These are phyloP conservation scores for Aquilaria agallochum DNA, from an alignment of 441 rosid species.

Conservation along the genomic window DNA sequence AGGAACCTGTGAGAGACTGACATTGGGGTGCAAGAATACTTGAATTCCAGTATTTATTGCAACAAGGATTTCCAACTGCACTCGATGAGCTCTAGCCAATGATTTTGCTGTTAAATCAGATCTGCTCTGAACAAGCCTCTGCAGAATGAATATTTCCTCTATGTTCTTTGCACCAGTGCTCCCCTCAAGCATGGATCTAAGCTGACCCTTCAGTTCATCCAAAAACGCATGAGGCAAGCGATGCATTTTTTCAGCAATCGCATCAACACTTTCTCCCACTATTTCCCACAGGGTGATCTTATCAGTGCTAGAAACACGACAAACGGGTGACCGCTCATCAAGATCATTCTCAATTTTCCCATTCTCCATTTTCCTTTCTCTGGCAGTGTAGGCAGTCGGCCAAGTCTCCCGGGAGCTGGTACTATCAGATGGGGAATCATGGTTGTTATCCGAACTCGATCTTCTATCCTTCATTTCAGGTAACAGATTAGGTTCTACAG, in stretches of 20 bases:
- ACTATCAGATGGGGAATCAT: conserved; percentile 86
- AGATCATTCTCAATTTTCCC: conserved; percentile 56
- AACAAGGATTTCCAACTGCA: conserved; percentile 81
- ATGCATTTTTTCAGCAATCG: conserved; percentile 63
- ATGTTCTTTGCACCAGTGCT: conserved; percentile 71
- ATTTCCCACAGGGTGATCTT: conserved; percentile 68
- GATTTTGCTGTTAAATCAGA: conserved; percentile 77
- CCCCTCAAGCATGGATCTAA: conserved; percentile 73
- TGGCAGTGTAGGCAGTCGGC: conserved; percentile 59
- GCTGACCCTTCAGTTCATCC: conserved; percentile 68
- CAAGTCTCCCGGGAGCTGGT: conserved; percentile 89
- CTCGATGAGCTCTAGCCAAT: conserved; percentile 66
- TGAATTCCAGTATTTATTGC: conserved; percentile 84
- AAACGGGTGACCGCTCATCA: conserved; percentile 54
- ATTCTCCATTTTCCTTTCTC: conserved; percentile 62
- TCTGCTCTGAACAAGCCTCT: conserved; percentile 67
- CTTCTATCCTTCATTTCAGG: conserved; percentile 51
- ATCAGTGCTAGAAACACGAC: conserved; percentile 51
- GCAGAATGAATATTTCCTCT: conserved; percentile 66
- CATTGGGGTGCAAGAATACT: conserved; percentile 79
- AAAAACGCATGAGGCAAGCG: conserved; percentile 61
- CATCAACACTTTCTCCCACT: conserved; percentile 74
- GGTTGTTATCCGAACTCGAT: conserved; percentile 58
- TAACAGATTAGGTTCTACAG: conserved; percentile 54
- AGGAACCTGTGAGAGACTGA: conserved; percentile 75